A percentile compares a stretch with the other conserved stretches of the same genome.
These are phyloP conservation scores for Rhodosporidiobolus sp. DNA, from an alignment of 768 basidiomycete species.

Conservation along the genomic window DNA sequence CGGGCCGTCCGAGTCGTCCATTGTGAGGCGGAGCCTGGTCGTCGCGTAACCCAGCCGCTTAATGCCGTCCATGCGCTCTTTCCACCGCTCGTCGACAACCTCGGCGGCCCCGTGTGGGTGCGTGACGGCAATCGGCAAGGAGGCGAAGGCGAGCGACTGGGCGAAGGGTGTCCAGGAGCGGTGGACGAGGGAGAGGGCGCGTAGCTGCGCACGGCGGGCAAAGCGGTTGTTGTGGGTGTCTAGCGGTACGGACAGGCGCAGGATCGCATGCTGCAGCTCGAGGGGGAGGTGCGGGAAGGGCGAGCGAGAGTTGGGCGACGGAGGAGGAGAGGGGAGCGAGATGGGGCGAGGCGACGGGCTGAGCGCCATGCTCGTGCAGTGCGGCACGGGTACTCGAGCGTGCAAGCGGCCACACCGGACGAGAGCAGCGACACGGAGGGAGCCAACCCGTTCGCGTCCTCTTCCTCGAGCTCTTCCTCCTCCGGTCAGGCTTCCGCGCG, in stretches of 20 bases:
- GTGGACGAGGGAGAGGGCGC: not conserved
- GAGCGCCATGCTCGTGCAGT: too few relatives aligned
- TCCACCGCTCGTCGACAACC: not conserved
- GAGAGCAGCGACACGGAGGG: too few relatives aligned
- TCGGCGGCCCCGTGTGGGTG: not conserved
- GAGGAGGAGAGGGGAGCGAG: not conserved
- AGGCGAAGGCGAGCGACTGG: conserved; percentile 7
- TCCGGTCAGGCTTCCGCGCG: too few relatives aligned
- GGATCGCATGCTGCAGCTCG: not conserved
- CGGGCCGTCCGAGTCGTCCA: too few relatives aligned
- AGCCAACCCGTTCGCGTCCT: too few relatives aligned
- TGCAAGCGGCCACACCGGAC: too few relatives aligned
- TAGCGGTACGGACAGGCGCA: not conserved
- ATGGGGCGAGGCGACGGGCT: not conserved
- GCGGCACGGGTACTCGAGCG: too few relatives aligned
- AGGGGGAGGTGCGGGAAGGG: not conserved
- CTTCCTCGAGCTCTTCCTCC: too few relatives aligned
- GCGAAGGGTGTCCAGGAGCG: not conserved
- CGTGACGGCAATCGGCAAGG: not conserved
- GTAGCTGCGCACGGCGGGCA: not conserved
- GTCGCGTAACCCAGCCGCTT: not conserved
- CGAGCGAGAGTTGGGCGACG: too few relatives aligned
- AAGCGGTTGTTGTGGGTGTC: too few relatives aligned
- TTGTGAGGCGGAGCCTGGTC: too few relatives aligned
- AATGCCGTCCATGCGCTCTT: not conserved